Evolutionary conservation across 768 basidiomycete genomes (phyloP).

Genomic region (Chalciporus piperatus): DNA sequence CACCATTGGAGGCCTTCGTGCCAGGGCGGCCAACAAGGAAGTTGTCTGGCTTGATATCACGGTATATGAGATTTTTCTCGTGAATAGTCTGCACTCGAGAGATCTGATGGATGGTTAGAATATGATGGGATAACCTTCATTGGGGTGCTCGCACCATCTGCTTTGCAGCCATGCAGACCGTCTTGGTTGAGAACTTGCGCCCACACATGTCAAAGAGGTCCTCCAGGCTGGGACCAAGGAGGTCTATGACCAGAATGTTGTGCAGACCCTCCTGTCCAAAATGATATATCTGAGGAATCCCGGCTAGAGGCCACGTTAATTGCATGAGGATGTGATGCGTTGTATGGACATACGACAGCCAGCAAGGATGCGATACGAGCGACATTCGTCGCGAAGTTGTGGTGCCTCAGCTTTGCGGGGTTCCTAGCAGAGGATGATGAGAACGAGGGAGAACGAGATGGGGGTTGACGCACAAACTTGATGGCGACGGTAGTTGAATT

Average conservation of each 20-base stretch:
- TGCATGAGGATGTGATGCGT: slow-evolving; percentile 7
- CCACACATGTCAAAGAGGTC: slow-evolving; percentile 99
- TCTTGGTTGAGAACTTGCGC: slow-evolving; percentile 96
- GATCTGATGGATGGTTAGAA: slow-evolving; percentile 49
- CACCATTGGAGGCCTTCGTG: slow-evolving; percentile 85
- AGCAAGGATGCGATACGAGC: slow-evolving; percentile 88
- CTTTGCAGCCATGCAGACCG: slow-evolving; percentile 97
- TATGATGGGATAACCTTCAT: background rate
- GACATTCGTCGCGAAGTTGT: slow-evolving; percentile 96
- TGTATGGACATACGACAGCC: slow-evolving; percentile 72
- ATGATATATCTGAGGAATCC: slow-evolving; percentile 99
- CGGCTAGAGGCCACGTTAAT: slow-evolving; percentile 52
- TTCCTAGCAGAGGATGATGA: slow-evolving; percentile 49
- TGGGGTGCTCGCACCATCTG: slow-evolving; percentile 69
- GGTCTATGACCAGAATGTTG: slow-evolving; percentile 98
- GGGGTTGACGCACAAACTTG: slow-evolving; percentile 84
- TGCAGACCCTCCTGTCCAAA: slow-evolving; percentile 98
- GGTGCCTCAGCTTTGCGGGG: slow-evolving; percentile 95
- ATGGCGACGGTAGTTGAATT: slow-evolving; percentile 99
- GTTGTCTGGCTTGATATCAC: slow-evolving; percentile 99
- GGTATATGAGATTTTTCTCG: slow-evolving; percentile 99
- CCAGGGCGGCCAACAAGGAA: slow-evolving; percentile 94
- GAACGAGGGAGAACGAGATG: background rate
- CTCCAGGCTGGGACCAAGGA: slow-evolving; percentile 94
- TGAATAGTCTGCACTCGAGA: slow-evolving; percentile 97